A percentile compares a stretch with the other conserved stretches of the same genome.
phyloP scores from a whole-genome alignment of 345 rosid genomes.

The Eucalyptus sideroxylon region DNA sequence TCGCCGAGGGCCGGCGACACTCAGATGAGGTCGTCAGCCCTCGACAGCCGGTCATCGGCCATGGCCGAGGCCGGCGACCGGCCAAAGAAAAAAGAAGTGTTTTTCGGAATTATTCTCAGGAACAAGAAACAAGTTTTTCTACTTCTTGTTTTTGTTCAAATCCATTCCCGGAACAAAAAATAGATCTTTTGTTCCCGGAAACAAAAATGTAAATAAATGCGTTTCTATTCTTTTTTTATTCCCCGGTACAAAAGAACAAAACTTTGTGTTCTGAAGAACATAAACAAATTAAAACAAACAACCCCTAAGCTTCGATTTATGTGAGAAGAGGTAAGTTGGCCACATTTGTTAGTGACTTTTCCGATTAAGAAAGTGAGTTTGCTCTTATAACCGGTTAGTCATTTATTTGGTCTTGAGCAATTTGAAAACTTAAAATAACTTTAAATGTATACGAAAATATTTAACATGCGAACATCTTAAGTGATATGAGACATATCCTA shows the following conservation, averaged over 20 bases:
- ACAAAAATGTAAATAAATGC: no score
- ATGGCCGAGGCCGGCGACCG: no score
- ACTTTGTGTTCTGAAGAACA: no score
- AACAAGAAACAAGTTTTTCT: no score
- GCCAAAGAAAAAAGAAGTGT: no score
- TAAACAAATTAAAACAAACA: no score
- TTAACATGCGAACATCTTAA: neutral
- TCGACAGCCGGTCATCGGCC: fast-evolving
- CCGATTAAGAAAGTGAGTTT: neutral
- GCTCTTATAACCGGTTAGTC: neutral
- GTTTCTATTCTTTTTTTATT: no score
- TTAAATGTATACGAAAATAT: neutral
- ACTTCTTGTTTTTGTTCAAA: no score
- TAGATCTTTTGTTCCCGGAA: no score
- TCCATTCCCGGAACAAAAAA: no score
- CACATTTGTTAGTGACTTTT: neutral
- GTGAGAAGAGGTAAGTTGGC: neutral
- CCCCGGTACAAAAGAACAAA: no score
- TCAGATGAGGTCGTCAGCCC: fast-evolving
- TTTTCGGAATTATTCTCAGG: fast-evolving
- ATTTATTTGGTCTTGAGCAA: neutral
- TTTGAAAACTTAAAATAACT: neutral
- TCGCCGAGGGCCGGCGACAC: fast-evolving
- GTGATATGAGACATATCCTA: neutral
- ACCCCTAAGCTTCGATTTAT: neutral